Conservation (phyloP, 768 basidiomycete genomes). For the Lentinula edodes region DNA sequence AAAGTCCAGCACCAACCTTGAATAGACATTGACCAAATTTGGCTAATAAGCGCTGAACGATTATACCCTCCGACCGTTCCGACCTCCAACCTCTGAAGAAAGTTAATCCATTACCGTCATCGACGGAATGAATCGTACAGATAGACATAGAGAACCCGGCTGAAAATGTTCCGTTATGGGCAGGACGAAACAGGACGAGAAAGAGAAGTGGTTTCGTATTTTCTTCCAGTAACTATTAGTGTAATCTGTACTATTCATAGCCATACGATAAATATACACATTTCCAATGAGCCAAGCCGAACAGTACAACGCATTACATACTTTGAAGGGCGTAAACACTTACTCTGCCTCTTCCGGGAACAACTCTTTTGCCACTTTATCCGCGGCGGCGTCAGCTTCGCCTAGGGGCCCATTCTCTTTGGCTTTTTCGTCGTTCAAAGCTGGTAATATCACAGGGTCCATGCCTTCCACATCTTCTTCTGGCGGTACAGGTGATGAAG, state of each 20-base stretch:
- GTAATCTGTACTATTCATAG: neutral
- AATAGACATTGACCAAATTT: neutral
- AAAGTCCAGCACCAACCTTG: neutral
- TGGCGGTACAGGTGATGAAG: neutral
- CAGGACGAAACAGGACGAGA: neutral
- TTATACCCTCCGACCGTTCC: neutral
- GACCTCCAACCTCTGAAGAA: neutral
- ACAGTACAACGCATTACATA: neutral
- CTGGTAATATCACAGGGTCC: constrained; percentile 1
- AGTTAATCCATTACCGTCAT: neutral
- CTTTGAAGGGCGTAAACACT: neutral
- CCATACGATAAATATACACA: neutral
- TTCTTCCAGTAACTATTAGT: neutral
- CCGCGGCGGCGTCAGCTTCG: constrained; percentile 45
- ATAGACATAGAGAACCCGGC: neutral
- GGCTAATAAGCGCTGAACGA: neutral
- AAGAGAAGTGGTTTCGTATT: no score
- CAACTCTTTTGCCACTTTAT: constrained; percentile 49
- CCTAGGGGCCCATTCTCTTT: constrained; percentile 33
- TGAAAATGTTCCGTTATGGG: neutral
- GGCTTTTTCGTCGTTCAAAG: no score
- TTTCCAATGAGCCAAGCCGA: neutral
- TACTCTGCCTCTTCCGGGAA: constrained; percentile 34
- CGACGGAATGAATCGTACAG: neutral
- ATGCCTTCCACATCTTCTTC: neutral